Evolutionary conservation across 768 basidiomycete genomes (phyloP).

Genomic region (Botryobasidium botryosum): DNA sequence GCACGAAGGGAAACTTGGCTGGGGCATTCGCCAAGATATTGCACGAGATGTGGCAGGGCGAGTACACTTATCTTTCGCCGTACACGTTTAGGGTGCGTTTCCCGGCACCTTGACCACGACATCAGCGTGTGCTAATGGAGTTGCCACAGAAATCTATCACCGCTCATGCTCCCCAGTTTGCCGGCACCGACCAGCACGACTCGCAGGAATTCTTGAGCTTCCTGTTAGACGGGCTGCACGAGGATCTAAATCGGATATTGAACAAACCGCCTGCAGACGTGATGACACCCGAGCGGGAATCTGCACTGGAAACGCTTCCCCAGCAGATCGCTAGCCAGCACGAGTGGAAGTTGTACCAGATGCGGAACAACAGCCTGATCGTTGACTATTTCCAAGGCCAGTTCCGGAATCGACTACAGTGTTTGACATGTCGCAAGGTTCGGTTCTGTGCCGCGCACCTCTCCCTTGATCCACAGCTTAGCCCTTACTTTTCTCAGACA

Average conservation of each 20-base stretch:
- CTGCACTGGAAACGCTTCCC: conserved; percentile 72
- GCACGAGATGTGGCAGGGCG: conserved; percentile 75
- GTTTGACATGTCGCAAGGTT: conserved; percentile 80
- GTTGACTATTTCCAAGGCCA: conserved; percentile 98
- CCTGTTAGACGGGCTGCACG: conserved; percentile 81
- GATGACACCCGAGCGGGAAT: conserved; percentile 63
- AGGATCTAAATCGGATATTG: conserved; percentile 72
- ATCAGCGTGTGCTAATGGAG: conserved; percentile 10
- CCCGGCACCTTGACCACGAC: no score
- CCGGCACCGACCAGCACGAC: conserved; percentile 84
- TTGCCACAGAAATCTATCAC: conserved; percentile 38
- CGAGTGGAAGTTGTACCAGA: conserved; percentile 84
- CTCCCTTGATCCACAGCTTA: conserved; percentile 9
- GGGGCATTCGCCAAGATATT: conserved; percentile 69
- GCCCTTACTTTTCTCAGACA: conserved; percentile 36
- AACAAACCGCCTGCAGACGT: conserved; percentile 45
- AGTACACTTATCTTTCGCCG: conserved; percentile 68
- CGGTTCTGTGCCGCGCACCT: conserved; percentile 11
- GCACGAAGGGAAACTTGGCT: conserved; percentile 72
- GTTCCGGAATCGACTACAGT: conserved; percentile 77
- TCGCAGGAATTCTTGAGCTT: conserved; percentile 95
- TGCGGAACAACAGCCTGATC: conserved; percentile 81
- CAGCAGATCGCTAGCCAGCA: conserved; percentile 77
- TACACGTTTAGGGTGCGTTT: conserved; percentile 61
- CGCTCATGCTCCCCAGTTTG: conserved; percentile 51